Evolutionary conservation across 352 stramenopile genomes (phyloP).

Genomic region (Lagenidium giganteum): DNA sequence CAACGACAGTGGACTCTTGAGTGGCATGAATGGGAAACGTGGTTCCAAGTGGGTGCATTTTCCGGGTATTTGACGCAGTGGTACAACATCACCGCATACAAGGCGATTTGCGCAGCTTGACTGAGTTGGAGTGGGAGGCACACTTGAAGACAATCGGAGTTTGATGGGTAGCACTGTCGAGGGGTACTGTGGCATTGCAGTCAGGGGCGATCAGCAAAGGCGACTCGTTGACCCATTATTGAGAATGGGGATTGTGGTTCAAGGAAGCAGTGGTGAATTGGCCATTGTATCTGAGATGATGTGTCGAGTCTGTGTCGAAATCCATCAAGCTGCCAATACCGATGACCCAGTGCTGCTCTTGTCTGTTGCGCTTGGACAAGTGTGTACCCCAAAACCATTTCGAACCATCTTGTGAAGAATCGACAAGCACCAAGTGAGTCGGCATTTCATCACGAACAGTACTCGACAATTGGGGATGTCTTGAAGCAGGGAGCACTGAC

Average conservation of each 20-base stretch:
- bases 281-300: slow-evolving; percentile 16
- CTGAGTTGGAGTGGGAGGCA: slow-evolving; percentile 5
- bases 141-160: not conserved
- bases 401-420: slow-evolving; percentile 1
- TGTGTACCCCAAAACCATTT: not conserved
- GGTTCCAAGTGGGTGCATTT: slow-evolving; percentile 3
- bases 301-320: slow-evolving; percentile 13
- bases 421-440: slow-evolving; percentile 2
- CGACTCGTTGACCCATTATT: slow-evolving; percentile 3
- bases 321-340: not conserved
- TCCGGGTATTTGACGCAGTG: not conserved
- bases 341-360: slow-evolving; percentile 1
- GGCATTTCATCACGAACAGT: slow-evolving; percentile 1
- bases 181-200: slow-evolving; percentile 2
- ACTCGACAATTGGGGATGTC: slow-evolving; percentile 1
- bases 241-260: slow-evolving; percentile 1
- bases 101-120: slow-evolving; percentile 3
- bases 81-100: not conserved
- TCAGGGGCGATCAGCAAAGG: not conserved
- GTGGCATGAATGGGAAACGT: slow-evolving; percentile 1
- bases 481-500: not conserved
- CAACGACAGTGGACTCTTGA: not conserved
- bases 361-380: not conserved
- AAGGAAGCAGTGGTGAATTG: slow-evolving; percentile 2
- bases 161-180: not conserved